These are phyloP conservation scores for Isoetes taiwanensis DNA, from an alignment of 75 land plant species.

Conservation along the genomic window DNA sequence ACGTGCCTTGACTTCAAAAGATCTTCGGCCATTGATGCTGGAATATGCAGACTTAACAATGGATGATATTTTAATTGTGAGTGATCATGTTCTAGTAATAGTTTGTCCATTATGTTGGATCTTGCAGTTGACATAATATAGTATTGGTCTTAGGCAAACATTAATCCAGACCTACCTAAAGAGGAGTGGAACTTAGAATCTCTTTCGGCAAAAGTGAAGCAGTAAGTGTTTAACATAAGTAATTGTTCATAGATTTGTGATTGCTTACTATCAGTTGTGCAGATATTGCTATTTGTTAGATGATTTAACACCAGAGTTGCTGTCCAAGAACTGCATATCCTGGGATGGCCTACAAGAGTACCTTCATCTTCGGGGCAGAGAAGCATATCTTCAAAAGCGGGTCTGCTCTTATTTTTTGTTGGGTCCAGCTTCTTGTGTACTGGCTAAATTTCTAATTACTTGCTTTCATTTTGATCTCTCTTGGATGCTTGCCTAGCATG, in stretches of 20 bases:
- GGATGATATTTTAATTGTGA: slow-evolving; percentile 92
- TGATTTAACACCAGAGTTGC: slow-evolving; percentile 66
- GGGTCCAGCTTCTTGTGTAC: no score
- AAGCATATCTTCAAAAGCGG: slow-evolving; percentile 85
- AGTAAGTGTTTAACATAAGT: slow-evolving; percentile 41
- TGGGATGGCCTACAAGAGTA: slow-evolving; percentile 61
- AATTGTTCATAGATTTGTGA: slow-evolving; percentile 86
- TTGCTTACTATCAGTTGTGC: slow-evolving; percentile 60
- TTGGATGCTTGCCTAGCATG: no score
- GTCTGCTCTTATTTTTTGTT: no score
- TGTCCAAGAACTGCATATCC: slow-evolving; percentile 37
- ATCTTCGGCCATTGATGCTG: slow-evolving; percentile 60
- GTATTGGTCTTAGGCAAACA: slow-evolving; percentile 52
- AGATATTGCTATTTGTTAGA: slow-evolving; percentile 90
- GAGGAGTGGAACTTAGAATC: slow-evolving; percentile 91
- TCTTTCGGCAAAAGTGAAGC: slow-evolving; percentile 71
- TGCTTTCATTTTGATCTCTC: no score
- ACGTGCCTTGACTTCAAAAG: slow-evolving; percentile 71
- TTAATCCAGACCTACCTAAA: slow-evolving; percentile 53
- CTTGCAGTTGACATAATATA: not conserved
- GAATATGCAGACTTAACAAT: slow-evolving; percentile 96
- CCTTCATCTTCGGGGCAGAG: slow-evolving; percentile 66
- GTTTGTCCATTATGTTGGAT: not conserved
- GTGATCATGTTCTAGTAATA: not conserved
- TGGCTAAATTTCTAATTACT: no score